These are phyloP conservation scores for Pelargonium hybrid DNA, from an alignment of 441 rosid species.

Conservation along the genomic window DNA sequence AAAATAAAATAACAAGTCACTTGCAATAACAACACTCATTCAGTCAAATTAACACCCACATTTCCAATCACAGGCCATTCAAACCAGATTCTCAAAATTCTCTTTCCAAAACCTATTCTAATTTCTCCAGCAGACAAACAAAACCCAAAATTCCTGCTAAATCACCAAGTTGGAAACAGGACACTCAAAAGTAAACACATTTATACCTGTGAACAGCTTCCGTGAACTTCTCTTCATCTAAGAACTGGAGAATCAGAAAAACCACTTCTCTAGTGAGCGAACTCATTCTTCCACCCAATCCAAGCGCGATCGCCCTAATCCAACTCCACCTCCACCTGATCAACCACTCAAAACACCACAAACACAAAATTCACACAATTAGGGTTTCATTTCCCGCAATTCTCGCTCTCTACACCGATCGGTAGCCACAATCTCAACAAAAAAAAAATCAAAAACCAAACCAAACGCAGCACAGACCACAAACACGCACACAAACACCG, in stretches of 20 bases:
- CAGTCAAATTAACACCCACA: neutral
- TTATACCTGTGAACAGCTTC: slow-evolving; percentile 55
- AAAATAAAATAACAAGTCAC: too few species aligned
- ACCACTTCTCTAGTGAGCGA: slow-evolving; percentile 69
- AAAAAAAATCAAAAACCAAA: slow-evolving; percentile 19
- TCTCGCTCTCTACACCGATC: slow-evolving; percentile 16
- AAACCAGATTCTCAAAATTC: neutral
- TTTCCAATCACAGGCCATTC: neutral
- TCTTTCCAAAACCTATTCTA: neutral
- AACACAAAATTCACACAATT: slow-evolving; percentile 3
- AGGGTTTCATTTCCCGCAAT: slow-evolving; percentile 4
- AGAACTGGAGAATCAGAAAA: slow-evolving; percentile 70
- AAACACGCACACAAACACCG: neutral
- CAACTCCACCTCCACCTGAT: neutral
- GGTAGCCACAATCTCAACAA: slow-evolving; percentile 16
- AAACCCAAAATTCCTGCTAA: neutral
- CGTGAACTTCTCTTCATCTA: slow-evolving; percentile 69
- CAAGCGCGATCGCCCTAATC: neutral
- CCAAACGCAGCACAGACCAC: neutral
- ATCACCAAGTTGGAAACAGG: neutral
- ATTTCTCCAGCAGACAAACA: neutral
- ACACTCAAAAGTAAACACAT: neutral
- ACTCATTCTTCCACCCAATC: slow-evolving; percentile 29
- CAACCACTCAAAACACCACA: neutral
- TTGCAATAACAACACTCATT: neutral